Evolutionary conservation across 768 basidiomycete species (phyloP), one percentile per base, ranked within the genome.

Genomic region (Epithele typhae): DNA sequence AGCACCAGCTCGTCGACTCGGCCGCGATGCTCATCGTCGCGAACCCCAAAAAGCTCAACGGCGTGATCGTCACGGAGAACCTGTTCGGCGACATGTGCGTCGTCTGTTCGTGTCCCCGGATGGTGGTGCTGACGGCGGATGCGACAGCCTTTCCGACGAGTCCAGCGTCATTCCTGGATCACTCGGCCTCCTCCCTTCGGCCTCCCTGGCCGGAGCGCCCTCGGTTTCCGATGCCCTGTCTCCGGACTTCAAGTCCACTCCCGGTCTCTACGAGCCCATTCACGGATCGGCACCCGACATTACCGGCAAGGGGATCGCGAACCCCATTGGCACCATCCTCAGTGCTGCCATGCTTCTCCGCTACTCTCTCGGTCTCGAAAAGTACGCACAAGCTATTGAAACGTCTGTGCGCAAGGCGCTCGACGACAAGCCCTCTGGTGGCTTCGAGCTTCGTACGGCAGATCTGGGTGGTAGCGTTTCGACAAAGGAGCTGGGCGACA

Each of bases 271-370:
- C 73, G 96, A 99, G 69, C 96, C 96, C 40, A 96, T 96, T 54
- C 92, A 95, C 60, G 96, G 96, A 44, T 98, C 96, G 5, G 96
- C 96, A 5, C 96, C 95, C 45, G 92, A 96, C 61, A 97, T 97
- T 51, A 92, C 84, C 51, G 91, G 92, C 43, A 78, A 84, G 58
- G 78, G 80, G 39, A 89, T 92, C 42, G 90, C 92, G 25, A 99
- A 99, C 71, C 96, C 96, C 23, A 70, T 98, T 44, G 96, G 95
- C 32, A 87, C 96, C 23, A 97, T 99, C 60, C 89, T 95, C 53
- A 94, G 92, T 25, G 92, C 94, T 3, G 92, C 95, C 5, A 76
- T 99, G 64, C 90, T 99, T 81, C 79, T 99, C 51, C 82, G 94
- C 36, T 99, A 98, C 68, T 98, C 95, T 22, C 82, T 99, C 24